Conservation (phyloP, 2,329 filamentous ascomycete genomes). For the Corinectria fuckeliana region DNA sequence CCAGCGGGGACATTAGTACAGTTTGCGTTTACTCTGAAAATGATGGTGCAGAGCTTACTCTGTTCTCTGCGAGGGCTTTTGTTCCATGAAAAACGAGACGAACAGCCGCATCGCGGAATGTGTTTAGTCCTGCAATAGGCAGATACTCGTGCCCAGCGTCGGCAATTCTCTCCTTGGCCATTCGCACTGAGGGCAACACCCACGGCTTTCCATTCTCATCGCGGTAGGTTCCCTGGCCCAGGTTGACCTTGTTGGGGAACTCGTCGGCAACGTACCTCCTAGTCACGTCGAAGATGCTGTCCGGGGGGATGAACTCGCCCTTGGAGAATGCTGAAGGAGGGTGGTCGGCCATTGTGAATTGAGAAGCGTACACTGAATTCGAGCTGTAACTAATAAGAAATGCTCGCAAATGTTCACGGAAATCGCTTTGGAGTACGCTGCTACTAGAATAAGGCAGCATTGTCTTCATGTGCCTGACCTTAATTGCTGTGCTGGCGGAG, state of each 20-base stretch:
- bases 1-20: constrained; percentile 33
- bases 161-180: constrained; percentile 6
- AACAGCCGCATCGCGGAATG: constrained; percentile 15
- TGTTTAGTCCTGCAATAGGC: constrained; percentile 7
- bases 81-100: constrained; percentile 41
- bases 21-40: constrained; percentile 39
- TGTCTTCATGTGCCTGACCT: background rate
- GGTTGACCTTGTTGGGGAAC: constrained; percentile 6
- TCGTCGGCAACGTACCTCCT: constrained; percentile 9
- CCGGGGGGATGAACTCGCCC: constrained; percentile 6
- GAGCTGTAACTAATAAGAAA: background rate
- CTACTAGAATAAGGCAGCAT: no score
- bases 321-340: constrained; percentile 1
- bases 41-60: constrained; percentile 32
- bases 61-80: constrained; percentile 34
- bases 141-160: constrained; percentile 16
- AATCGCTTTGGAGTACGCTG: background rate
- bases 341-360: background rate
- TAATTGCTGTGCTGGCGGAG: background rate
- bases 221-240: constrained; percentile 16
- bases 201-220: constrained; percentile 16
- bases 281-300: constrained; percentile 20
- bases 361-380: no score
- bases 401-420: background rate
- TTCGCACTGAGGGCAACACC: constrained; percentile 14